These are phyloP conservation scores for Cladorrhinum sp. DNA, from an alignment of 2,329 filamentous ascomycete genomes.

Conservation along the genomic window DNA sequence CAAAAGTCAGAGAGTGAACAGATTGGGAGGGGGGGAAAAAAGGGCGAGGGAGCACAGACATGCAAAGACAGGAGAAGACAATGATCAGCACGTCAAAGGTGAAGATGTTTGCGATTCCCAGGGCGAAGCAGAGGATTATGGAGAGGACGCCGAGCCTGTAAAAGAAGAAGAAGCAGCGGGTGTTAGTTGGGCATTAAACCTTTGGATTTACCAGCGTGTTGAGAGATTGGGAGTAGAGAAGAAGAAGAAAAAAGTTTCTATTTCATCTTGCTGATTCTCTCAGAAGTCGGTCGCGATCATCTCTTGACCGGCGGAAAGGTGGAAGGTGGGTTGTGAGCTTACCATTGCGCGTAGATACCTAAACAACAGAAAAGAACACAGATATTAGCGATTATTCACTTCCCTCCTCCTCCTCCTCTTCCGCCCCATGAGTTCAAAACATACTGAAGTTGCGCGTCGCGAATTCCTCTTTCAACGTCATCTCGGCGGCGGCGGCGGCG, in stretches of 20 bases:
- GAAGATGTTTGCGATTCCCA: slow-evolving; percentile 67
- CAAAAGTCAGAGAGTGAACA: background rate
- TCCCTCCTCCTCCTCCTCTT: no score
- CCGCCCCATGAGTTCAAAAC: slow-evolving; percentile 28
- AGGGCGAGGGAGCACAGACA: slow-evolving; percentile 42
- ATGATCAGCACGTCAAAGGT: slow-evolving; percentile 47
- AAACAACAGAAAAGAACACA: no score
- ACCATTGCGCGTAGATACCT: slow-evolving; percentile 79
- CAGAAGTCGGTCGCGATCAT: no score
- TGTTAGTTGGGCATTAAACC: no score
- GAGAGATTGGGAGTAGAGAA: no score
- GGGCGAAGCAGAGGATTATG: slow-evolving; percentile 68
- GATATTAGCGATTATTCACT: no score
- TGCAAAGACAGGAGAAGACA: slow-evolving; percentile 50
- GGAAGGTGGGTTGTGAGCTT: slow-evolving; percentile 40
- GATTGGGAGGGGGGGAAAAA: background rate
- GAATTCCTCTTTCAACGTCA: slow-evolving; percentile 71
- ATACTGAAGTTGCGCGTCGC: slow-evolving; percentile 71
- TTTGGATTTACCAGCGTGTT: no score
- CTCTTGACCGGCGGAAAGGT: background rate
- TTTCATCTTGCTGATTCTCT: no score
- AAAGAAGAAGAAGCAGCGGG: background rate
- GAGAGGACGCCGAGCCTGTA: slow-evolving; percentile 65
- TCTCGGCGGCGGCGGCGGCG: slow-evolving; percentile 50
- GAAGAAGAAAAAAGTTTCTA: no score